Base-by-base conservation (phyloP, 371 early-diverging fungal species). In the Mucor lusitanicus region DNA sequence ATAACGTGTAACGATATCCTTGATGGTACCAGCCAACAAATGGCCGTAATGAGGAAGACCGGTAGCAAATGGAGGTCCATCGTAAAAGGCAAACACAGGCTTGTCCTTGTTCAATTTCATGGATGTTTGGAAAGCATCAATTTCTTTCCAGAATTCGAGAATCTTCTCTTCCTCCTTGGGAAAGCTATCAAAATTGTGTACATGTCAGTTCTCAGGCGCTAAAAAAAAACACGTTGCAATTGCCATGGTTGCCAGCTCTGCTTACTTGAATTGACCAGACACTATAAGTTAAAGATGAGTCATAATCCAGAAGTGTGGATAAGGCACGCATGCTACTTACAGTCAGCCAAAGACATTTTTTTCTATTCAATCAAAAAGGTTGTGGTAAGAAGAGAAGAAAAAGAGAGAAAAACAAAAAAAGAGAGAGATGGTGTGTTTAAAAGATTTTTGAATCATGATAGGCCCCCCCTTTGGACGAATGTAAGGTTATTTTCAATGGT, bases 41-140 rank as follows among this genome's bases (percentile, higher is more conserved):
- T 99, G 99, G 58, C 99, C 99, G 80, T 99, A 99, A 81, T 99
- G 99, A 53, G 99, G 99, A 71, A 99, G 89, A 57, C 99, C 99
- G 17, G 99, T 99, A 60, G 99, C 99, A 81, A 99, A 99, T 27
- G 99, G 99, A 54, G 99, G 99, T 13, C 99, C 99, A 82, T 99
- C 99, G 81, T 97, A 99, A 85, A 99, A 99, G 27, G 95, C 87
- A 74, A 88, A 99, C 6, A 89, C 88, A 67, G 91, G 89, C 72
- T 90, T 90, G 65, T 94, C 95, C 80, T 96, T 90, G 67, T 96
- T 94, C n/a, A 98, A 89, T 79, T 96, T 91, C 63, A 97, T 76
- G 13, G 95, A 94, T 19, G 93, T 94, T 72, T 96, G 86, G 89
- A 99, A 99, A 64, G 99, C 99, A 72, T 99, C 95, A 68, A 98